These are phyloP conservation scores for Colletotrichum australisinense DNA, from an alignment of 2,329 filamentous ascomycete genomes.

Conservation along the genomic window DNA sequence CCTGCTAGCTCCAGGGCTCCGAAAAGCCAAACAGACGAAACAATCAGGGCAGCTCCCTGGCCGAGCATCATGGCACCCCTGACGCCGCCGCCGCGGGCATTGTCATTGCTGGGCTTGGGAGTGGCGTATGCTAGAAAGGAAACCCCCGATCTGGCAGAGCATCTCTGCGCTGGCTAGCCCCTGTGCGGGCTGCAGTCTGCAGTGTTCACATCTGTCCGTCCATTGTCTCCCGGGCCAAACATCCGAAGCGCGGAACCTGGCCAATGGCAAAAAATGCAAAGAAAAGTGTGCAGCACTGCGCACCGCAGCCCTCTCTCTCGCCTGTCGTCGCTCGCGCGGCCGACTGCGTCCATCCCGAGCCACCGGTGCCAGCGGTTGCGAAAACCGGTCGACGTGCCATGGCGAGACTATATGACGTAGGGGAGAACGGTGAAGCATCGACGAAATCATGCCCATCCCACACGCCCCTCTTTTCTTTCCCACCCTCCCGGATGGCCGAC, in stretches of 20 bases:
- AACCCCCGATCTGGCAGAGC: constrained; percentile 22
- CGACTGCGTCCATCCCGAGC: constrained; percentile 8
- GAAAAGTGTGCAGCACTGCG: not conserved
- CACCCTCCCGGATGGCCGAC: not conserved
- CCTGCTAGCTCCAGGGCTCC: constrained; percentile 21
- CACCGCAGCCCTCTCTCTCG: not conserved
- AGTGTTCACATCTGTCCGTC: not conserved
- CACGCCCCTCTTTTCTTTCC: not conserved
- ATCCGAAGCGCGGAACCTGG: constrained; percentile 25
- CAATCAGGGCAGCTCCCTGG: constrained; percentile 25
- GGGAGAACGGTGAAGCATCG: not conserved
- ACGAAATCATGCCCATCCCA: not conserved
- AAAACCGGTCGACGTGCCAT: not conserved
- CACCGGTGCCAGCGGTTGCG: constrained; percentile 27
- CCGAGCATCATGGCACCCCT: not conserved
- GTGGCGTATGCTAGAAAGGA: constrained; percentile 17
- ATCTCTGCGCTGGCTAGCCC: not conserved
- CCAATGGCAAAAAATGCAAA: not conserved
- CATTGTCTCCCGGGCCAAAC: constrained; percentile 27
- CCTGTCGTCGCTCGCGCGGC: not conserved
- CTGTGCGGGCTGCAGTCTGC: not conserved
- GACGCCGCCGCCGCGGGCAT: too few species aligned
- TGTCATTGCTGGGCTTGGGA: not conserved
- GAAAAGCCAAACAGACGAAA: not conserved
- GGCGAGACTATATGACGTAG: constrained; percentile 23